Base-by-base conservation (phyloP, 108 stramenopile genomes). In the Cylindrotheca fusiformis region DNA sequence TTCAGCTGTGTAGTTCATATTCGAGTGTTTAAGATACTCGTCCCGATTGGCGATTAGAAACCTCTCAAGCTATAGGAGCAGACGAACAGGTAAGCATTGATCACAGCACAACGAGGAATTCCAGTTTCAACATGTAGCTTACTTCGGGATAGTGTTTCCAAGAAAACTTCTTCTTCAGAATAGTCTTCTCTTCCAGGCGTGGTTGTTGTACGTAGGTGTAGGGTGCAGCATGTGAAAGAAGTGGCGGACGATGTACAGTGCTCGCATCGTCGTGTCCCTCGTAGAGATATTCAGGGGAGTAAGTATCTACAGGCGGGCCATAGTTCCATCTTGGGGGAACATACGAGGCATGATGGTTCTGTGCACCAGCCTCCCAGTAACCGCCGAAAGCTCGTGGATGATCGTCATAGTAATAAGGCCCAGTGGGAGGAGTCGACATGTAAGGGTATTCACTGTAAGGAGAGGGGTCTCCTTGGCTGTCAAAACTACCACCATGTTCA, bases 121-220 rank as follows among this genome's bases (percentile, higher is more conserved):
- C n/a, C n/a, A n/a, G n/a, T n/a, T n/a, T 41, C 14, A 23, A 2
- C 29, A 18, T 28, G 20, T 19, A 46, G 32, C 86, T 67, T 77
- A 90, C 89, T 74, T 89, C 84, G 44, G 91, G 91, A 69, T 87
- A 93, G 66, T 93, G 84, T 60, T 93, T 93, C 91, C 91, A 93
- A 10, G 84, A 84, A 70, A 88, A 93, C 52, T 93, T 93, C 50
- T 79, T 81, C 23, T 86, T 80, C 28, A 87, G 63, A n/a, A 93
- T 76, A 5, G 76, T 80, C 59, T 80, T 84, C 56, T 77, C 74
- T 45, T 76, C 82, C 58, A 75, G 27, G 22, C 65, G 57, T 26
- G 77, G 74, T 44, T 78, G 82, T 32, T 83, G 82, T 12, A 78
- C 74, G 41, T 75, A 65, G 3, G 77, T 62, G 62, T 83, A 83